Evolutionary conservation across 108 stramenopile species (phyloP).

Genomic region (Discostella pseudostelligera): DNA sequence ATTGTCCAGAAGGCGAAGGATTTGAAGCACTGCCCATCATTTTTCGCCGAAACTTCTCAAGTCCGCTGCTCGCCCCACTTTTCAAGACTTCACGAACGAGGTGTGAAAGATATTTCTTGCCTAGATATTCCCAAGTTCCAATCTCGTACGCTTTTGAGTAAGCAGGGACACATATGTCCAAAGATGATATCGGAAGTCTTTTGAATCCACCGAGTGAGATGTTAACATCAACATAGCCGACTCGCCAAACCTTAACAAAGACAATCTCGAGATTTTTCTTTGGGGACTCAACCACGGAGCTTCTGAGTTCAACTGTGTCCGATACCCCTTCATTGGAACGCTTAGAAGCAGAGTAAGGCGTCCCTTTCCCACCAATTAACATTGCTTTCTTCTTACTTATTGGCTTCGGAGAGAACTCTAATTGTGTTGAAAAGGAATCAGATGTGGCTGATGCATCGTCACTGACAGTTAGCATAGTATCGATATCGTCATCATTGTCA

Average conservation of each 20-base stretch:
- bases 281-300: not conserved
- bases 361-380: slow-evolving; percentile 43
- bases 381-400: slow-evolving; percentile 23
- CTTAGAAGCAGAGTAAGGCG: slow-evolving; percentile 8
- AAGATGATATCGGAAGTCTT: slow-evolving; percentile 26
- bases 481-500: slow-evolving; percentile 26
- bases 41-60: slow-evolving; percentile 39
- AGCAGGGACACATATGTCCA: slow-evolving; percentile 44
- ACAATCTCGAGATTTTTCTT: slow-evolving; percentile 22
- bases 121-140: slow-evolving; percentile 37
- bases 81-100: slow-evolving; percentile 49
- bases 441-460: slow-evolving; percentile 21
- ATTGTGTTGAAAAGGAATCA: slow-evolving; percentile 20
- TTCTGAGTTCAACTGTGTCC: slow-evolving; percentile 1
- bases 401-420: slow-evolving; percentile 23
- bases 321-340: slow-evolving; percentile 4
- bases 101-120: slow-evolving; percentile 43
- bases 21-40: slow-evolving; percentile 19
- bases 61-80: slow-evolving; percentile 53
- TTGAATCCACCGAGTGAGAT: slow-evolving; percentile 44
- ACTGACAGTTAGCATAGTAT: slow-evolving; percentile 20
- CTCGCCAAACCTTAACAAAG: slow-evolving; percentile 53
- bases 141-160: slow-evolving; percentile 51
- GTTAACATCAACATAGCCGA: slow-evolving; percentile 44
- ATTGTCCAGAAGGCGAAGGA: slow-evolving; percentile 3